Conservation (phyloP, 768 basidiomycete species). For the Tylopilus vinaceipallidus region DNA sequence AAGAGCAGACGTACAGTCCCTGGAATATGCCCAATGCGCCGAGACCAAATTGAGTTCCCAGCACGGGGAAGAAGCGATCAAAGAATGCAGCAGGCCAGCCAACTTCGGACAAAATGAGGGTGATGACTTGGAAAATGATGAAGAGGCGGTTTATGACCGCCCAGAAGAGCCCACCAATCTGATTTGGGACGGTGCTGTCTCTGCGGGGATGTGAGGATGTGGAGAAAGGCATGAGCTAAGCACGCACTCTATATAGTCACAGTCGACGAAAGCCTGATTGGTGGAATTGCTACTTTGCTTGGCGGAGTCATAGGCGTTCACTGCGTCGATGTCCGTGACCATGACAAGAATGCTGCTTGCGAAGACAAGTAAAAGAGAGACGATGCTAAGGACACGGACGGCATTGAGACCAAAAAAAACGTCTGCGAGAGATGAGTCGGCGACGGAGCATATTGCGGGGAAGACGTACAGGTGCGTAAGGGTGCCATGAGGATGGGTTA, state of each 20-base stretch:
- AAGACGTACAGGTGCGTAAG: constrained; percentile 45
- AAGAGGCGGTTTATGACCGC: constrained; percentile 84
- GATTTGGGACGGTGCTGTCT: constrained; percentile 82
- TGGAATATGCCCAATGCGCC: constrained; percentile 88
- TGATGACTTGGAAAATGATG: constrained; percentile 80
- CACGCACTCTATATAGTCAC: constrained; percentile 77
- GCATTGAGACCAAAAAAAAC: constrained; percentile 77
- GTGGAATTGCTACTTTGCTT: constrained; percentile 32
- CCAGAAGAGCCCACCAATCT: constrained; percentile 90
- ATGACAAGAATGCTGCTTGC: constrained; percentile 74
- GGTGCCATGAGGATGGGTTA: constrained; percentile 24
- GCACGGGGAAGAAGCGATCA: constrained; percentile 79
- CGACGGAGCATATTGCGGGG: neutral
- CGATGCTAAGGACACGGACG: constrained; percentile 75
- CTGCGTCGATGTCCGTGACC: constrained; percentile 70
- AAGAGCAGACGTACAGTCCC: constrained; percentile 57
- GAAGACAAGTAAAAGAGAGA: constrained; percentile 77
- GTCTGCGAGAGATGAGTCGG: constrained; percentile 33
- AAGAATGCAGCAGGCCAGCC: constrained; percentile 81
- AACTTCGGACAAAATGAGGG: constrained; percentile 80
- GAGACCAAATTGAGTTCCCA: constrained; percentile 81
- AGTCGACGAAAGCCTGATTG: constrained; percentile 41
- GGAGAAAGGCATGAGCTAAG: neutral
- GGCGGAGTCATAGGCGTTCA: constrained; percentile 59
- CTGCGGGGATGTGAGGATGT: constrained; percentile 37